Evolutionary conservation across 2,329 filamentous ascomycete species (phyloP), one percentile per base, ranked within the genome.

Genomic region (Diaporthe sp.): DNA sequence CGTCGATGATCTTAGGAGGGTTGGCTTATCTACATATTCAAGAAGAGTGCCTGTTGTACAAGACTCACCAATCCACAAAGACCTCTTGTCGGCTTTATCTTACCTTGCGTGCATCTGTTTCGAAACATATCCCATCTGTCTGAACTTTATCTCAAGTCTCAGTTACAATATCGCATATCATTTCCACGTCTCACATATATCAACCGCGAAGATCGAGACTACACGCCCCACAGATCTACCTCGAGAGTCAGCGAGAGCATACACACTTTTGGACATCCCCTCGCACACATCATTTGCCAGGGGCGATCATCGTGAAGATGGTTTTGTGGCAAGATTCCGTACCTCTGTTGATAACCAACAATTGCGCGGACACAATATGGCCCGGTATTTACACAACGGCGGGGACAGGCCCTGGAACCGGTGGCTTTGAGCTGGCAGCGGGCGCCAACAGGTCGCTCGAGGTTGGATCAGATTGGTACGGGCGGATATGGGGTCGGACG

Each of bases 401-500:
- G 62, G 94, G 94, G 31, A 90, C 89, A 19, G 92, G 92, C 0
- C 93, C 94, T 9, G 87, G 88, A 3, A 88, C 87, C 15, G 91
- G 90, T 28, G 95, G 94, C 12, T 97, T 96, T 81, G 88, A 91
- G 80, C 88, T 96, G 49, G 81, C 84, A 1, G 82, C 90, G 4
- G 91, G 92, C 60, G 85, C 88, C 46, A 91, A 88, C 72, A 90
- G 84, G 76, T 88, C 89, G 57, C 85, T 95, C 76, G 91, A 88
- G 72, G 94, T 97, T 34, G 90, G 92, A 15, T 86, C 89, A 68
- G 91, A 95, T 79, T 97, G 94, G 95, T 92, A 94, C 81, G 95
- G 95, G 13, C 90, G 95, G 72, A 87, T 97, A 39, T 97, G 94
- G 95, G 95, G 92, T 17, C 88, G 95, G 72, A 96, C 94, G 25